Evolutionary conservation across 192 early-diverging fungal species (phyloP).

Genomic region (Podochytrium sp.): DNA sequence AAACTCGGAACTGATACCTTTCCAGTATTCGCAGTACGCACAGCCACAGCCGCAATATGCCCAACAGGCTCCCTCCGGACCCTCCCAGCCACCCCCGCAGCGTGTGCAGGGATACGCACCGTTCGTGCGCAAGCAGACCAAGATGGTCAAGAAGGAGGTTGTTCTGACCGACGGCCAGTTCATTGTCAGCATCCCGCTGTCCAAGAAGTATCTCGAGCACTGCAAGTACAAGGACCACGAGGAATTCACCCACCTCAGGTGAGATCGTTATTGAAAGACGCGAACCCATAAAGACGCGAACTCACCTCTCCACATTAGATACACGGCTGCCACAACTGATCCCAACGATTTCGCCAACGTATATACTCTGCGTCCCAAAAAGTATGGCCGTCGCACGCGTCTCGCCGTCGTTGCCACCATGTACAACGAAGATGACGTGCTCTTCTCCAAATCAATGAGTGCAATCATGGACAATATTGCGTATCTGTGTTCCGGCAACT

Average conservation of each 20-base stretch:
- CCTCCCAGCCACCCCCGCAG: not conserved
- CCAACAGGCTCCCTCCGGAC: not conserved
- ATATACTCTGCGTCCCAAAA: conserved; percentile 65
- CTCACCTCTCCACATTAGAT: conserved; percentile 63
- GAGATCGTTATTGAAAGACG: conserved; percentile 63
- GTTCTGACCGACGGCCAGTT: conserved; percentile 40
- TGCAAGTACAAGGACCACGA: conserved; percentile 50
- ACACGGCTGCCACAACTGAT: conserved; percentile 73
- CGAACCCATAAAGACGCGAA: conserved; percentile 60
- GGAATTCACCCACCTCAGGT: conserved; percentile 73
- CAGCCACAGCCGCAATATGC: not conserved
- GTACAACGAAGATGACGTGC: conserved; percentile 65
- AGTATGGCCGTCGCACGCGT: conserved; percentile 61
- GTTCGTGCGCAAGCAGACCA: conserved; percentile 7
- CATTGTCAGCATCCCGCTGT: conserved; percentile 50
- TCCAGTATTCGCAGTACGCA: not conserved
- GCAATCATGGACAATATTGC: conserved; percentile 73
- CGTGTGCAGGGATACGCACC: conserved; percentile 17
- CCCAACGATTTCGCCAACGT: conserved; percentile 64
- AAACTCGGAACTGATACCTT: not conserved
- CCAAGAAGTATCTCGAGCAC: conserved; percentile 42
- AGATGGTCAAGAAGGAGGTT: conserved; percentile 36
- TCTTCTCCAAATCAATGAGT: conserved; percentile 66
- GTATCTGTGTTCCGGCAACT: conserved; percentile 60
- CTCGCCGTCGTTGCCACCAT: conserved; percentile 78